Percentiles rank a stretch among this genome's conserved stretches.
Evolutionary conservation across 2,329 filamentous ascomycete genomes (phyloP).

Genomic region (Nemania diffusa): DNA sequence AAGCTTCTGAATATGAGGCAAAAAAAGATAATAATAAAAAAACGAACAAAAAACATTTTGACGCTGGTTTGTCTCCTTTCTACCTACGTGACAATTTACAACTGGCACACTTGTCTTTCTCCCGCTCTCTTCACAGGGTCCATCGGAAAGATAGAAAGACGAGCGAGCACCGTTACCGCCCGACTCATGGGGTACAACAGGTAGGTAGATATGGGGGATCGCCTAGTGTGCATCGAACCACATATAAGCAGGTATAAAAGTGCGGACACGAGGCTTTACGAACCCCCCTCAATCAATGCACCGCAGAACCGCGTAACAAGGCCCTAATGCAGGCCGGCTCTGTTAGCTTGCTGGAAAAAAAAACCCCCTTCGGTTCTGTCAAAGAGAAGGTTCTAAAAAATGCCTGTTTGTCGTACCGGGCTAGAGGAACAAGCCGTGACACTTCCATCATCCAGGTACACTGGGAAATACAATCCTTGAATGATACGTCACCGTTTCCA

Average conservation of each 20-base stretch:
- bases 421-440: not conserved
- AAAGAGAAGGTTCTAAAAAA: not conserved
- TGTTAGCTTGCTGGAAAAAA: not conserved
- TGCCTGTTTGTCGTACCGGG: not conserved
- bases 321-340: slow-evolving; percentile 9
- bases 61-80: no score
- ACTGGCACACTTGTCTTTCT: not conserved
- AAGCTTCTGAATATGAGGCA: not conserved
- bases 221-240: not conserved
- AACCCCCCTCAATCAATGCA: slow-evolving; percentile 8
- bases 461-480: not conserved
- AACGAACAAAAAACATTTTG: no score
- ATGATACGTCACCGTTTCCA: not conserved
- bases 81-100: not conserved
- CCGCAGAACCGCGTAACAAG: slow-evolving; percentile 14
- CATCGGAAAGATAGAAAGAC: not conserved
- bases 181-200: not conserved
- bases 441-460: not conserved
- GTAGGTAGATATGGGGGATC: not conserved
- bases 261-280: slow-evolving; percentile 6
- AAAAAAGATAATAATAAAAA: no score
- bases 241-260: not conserved
- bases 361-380: not conserved
- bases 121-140: not conserved
- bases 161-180: not conserved